Percentiles rank a stretch among this genome's conserved stretches.
These are phyloP conservation scores for Eutrema heterophyllum DNA, from an alignment of 345 rosid species.

Conservation along the genomic window DNA sequence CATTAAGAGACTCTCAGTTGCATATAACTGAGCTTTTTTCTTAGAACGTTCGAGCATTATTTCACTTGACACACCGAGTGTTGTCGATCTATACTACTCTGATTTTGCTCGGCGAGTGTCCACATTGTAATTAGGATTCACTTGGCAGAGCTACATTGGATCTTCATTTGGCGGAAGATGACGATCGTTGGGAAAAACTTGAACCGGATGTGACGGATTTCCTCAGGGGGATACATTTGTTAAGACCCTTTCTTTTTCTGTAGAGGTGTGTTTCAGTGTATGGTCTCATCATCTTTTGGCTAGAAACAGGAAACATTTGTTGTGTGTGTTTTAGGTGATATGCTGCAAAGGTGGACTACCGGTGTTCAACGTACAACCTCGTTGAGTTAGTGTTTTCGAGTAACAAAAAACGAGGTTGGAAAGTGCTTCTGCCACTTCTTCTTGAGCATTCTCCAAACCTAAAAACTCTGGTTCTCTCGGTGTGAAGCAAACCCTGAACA, in stretches of 20 bases:
- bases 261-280: background rate
- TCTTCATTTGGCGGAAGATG: no score
- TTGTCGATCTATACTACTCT: no score
- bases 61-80: no score
- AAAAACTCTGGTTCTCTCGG: background rate
- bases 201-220: no score
- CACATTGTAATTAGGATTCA: no score
- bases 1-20: no score
- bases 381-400: background rate
- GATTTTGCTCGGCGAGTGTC: no score
- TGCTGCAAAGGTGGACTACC: background rate
- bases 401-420: background rate
- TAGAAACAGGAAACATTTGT: background rate
- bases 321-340: background rate
- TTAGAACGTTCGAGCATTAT: no score
- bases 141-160: no score
- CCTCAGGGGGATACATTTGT: no score
- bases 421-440: background rate
- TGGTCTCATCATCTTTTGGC: background rate
- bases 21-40: no score
- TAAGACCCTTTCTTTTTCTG: background rate
- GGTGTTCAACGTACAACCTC: background rate
- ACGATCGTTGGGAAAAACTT: no score
- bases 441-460: background rate
- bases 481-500: background rate